phyloP scores from a whole-genome alignment of 176 grass and related monocot genomes.

The Pontederia paniculata region DNA sequence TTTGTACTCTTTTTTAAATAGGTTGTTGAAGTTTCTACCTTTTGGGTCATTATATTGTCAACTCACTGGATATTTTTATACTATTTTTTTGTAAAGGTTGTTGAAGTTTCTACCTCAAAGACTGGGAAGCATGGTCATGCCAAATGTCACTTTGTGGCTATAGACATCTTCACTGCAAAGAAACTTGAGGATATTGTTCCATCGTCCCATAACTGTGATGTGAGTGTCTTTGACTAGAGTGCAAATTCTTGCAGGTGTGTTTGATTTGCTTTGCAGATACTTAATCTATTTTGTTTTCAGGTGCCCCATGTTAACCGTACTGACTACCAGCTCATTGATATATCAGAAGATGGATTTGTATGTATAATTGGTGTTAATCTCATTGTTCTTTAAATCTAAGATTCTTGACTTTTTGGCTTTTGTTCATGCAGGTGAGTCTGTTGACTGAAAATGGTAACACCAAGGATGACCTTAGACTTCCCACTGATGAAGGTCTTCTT shows the following conservation, averaged over 20 bases:
- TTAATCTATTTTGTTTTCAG: conserved; percentile 13
- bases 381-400: not conserved
- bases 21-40: too few relatives aligned
- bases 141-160: conserved; percentile 47
- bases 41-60: too few relatives aligned
- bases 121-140: conserved; percentile 49
- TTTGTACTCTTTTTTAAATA: too few relatives aligned
- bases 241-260: not conserved
- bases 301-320: conserved; percentile 38
- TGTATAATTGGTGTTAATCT: conserved; percentile 1
- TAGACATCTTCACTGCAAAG: conserved; percentile 39
- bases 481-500: conserved; percentile 31
- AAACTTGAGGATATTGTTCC: conserved; percentile 53
- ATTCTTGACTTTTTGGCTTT: not conserved
- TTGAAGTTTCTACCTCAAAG: conserved; percentile 47
- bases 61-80: not conserved
- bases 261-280: not conserved
- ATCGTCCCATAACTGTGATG: conserved; percentile 55
- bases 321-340: conserved; percentile 56
- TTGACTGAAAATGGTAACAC: conserved; percentile 42
- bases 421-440: conserved; percentile 30
- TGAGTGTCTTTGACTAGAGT: conserved; percentile 15
- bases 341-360: conserved; percentile 64
- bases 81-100: conserved; percentile 18
- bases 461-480: conserved; percentile 39